Conservation (phyloP, 2,329 filamentous ascomycete species). For the Annulohypoxylon truncatum region DNA sequence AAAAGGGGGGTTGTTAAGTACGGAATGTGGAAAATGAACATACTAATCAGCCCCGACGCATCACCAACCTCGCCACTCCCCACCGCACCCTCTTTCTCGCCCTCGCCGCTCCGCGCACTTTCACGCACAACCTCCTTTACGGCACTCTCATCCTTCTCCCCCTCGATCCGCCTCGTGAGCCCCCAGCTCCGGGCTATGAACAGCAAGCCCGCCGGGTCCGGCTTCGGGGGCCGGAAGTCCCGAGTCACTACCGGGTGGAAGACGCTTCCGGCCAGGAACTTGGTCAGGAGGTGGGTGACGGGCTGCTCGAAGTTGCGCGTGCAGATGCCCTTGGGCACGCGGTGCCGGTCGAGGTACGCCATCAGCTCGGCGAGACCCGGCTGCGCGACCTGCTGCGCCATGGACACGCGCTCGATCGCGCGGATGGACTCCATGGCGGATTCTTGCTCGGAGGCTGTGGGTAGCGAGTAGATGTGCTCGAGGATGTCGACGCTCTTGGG, state of each 20-base stretch:
- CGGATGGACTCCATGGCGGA: conserved; percentile 79
- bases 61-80: conserved; percentile 56
- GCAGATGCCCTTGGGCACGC: conserved; percentile 84
- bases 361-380: conserved; percentile 83
- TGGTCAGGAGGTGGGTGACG: conserved; percentile 78
- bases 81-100: conserved; percentile 42
- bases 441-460: conserved; percentile 66
- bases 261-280: conserved; percentile 74
- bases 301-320: conserved; percentile 92
- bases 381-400: conserved; percentile 83
- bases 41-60: conserved; percentile 63
- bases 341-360: conserved; percentile 77
- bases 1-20: not conserved
- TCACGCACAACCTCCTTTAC: conserved; percentile 36
- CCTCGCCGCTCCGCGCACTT: conserved; percentile 24
- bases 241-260: conserved; percentile 87
- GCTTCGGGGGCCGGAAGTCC: conserved; percentile 86
- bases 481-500: conserved; percentile 83
- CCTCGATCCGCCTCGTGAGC: conserved; percentile 52
- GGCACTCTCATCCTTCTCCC: conserved; percentile 30
- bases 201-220: conserved; percentile 86
- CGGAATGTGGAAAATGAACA: too few species aligned
- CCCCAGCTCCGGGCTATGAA: conserved; percentile 86
- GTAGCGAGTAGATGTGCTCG: conserved; percentile 83
- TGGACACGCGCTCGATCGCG: conserved; percentile 82